Evolutionary conservation across 176 grass and related monocot genomes (phyloP).

Genomic region (Saccharum spontaneum): DNA sequence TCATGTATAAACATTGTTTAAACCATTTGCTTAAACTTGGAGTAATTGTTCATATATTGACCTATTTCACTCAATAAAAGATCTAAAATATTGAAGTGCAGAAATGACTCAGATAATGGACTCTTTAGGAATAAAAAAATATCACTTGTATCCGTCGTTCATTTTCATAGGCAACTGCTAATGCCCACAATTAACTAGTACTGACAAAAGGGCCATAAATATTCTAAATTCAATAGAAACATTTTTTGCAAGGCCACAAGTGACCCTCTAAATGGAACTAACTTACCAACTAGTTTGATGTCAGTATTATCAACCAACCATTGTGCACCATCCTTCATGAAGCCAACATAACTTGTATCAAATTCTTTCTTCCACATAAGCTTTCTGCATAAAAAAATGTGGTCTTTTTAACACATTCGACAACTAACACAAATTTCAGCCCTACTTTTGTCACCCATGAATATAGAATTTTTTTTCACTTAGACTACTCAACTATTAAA

Average conservation of each 20-base stretch:
- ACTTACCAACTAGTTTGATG: constrained; percentile 83
- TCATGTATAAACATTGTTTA: background rate
- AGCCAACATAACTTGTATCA: constrained; percentile 76
- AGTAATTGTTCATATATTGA: background rate
- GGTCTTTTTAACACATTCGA: background rate
- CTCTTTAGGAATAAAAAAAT: background rate
- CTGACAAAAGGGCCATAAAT: background rate
- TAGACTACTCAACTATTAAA: background rate
- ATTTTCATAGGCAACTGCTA: background rate
- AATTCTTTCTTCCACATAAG: constrained; percentile 92
- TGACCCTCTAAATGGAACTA: background rate
- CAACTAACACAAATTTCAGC: background rate
- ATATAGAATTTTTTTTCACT: background rate
- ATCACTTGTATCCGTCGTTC: background rate
- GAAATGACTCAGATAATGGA: background rate
- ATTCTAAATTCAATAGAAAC: background rate
- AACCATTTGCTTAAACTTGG: background rate
- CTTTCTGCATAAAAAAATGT: constrained; percentile 31
- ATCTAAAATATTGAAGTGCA: background rate
- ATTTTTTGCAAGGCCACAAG: background rate
- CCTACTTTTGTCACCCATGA: background rate
- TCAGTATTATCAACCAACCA: constrained; percentile 89
- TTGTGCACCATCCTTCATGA: constrained; percentile 84
- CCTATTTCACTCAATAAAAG: background rate
- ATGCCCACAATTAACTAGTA: background rate